Percentiles rank a stretch among this genome's conserved stretches.
Conservation (phyloP, 306 rosid species). For the Boehmeria nivea region DNA sequence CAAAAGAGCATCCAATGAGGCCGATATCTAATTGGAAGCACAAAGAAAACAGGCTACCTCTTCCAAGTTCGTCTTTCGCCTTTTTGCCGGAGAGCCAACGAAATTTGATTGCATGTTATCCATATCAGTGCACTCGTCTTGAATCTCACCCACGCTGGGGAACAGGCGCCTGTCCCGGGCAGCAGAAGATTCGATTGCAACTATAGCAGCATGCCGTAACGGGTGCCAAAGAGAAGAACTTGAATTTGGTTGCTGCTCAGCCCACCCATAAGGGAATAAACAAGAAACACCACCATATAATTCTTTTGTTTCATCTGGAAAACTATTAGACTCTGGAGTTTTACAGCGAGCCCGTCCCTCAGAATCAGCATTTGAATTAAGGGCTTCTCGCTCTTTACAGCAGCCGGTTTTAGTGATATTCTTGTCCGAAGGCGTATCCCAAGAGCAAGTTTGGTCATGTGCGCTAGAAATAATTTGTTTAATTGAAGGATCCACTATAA, state of each 20-base stretch:
- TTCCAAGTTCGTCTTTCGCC: slow-evolving; percentile 44
- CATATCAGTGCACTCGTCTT: slow-evolving; percentile 32
- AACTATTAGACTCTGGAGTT: slow-evolving; percentile 13
- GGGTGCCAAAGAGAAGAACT: slow-evolving; percentile 59
- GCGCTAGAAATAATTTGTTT: slow-evolving; percentile 63
- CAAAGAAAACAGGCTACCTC: too few species aligned
- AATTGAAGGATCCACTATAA: slow-evolving; percentile 81
- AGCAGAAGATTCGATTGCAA: slow-evolving; percentile 83
- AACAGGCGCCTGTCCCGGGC: slow-evolving; percentile 66
- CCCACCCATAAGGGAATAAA: slow-evolving; percentile 68
- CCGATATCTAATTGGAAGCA: too few species aligned
- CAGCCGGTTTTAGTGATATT: too few species aligned
- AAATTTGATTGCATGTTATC: slow-evolving; percentile 25
- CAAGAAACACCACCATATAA: slow-evolving; percentile 42
- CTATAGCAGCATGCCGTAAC: slow-evolving; percentile 75
- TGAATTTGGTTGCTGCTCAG: slow-evolving; percentile 36
- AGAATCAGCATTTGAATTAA: slow-evolving; percentile 19
- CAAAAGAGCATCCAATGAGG: too few species aligned
- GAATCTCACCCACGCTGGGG: slow-evolving; percentile 30
- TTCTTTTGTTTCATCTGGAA: slow-evolving; percentile 13
- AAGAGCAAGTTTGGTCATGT: slow-evolving; percentile 52
- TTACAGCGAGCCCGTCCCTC: slow-evolving; percentile 25
- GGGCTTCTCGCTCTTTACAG: slow-evolving; percentile 24
- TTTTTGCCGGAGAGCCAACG: slow-evolving; percentile 48
- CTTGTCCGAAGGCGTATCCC: too few species aligned